Percentiles rank a stretch among this genome's conserved stretches.
These are phyloP conservation scores for Colletotrichum higginsianum DNA, from an alignment of 2,329 filamentous ascomycete genomes.

Conservation along the genomic window DNA sequence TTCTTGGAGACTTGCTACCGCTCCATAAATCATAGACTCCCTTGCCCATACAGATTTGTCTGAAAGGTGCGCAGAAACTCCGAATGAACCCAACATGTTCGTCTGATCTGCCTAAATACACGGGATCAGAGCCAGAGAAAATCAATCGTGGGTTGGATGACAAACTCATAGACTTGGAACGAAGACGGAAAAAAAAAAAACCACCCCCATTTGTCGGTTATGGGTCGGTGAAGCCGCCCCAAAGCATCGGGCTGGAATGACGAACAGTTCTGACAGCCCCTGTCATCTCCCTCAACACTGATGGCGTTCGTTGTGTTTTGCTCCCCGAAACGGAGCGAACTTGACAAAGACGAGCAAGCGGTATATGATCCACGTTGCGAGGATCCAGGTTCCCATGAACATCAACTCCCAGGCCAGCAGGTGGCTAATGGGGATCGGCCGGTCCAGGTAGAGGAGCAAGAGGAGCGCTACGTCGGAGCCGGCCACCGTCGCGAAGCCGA, in stretches of 20 bases:
- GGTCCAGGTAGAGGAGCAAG: neutral
- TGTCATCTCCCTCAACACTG: neutral
- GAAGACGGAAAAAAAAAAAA: no score
- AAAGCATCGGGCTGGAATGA: neutral
- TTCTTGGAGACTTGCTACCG: no score
- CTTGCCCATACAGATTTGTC: no score
- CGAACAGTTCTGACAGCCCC: no score
- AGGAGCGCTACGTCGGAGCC: neutral
- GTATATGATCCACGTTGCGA: neutral
- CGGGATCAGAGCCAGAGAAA: no score
- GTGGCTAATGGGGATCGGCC: neutral
- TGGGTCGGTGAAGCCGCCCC: no score
- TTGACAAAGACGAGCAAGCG: neutral
- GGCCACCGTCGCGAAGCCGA: neutral
- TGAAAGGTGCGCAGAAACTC: no score
- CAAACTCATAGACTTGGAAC: no score
- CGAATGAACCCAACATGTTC: no score
- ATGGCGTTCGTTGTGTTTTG: conserved; percentile 2
- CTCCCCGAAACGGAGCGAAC: neutral
- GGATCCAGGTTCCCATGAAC: neutral
- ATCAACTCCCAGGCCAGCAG: conserved; percentile 4
- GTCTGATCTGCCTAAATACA: no score
- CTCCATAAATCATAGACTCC: neutral
- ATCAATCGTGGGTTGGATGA: no score
- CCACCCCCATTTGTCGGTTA: no score